Percentiles rank a stretch among this genome's conserved stretches.
Evolutionary conservation across 805 yeast species (phyloP).

Genomic region (Candida odintsovae): DNA sequence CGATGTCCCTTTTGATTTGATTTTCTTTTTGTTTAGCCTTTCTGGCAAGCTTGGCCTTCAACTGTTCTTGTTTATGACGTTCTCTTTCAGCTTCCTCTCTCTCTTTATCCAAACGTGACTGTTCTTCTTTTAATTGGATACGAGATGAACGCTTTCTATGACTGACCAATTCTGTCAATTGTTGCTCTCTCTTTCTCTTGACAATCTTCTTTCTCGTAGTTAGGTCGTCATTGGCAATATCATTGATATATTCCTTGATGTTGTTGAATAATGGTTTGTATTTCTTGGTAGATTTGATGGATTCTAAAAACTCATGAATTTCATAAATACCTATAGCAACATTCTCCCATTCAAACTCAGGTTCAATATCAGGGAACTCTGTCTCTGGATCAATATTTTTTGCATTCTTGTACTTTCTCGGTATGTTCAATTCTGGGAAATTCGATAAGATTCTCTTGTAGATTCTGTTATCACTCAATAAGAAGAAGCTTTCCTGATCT

Average conservation of each 20-base stretch:
- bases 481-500: slow-evolving; percentile 23
- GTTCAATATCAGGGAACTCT: slow-evolving; percentile 30
- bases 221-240: slow-evolving; percentile 39
- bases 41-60: slow-evolving; percentile 36
- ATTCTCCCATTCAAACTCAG: slow-evolving; percentile 33
- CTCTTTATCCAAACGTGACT: slow-evolving; percentile 37
- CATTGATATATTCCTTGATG: slow-evolving; percentile 28
- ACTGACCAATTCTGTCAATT: slow-evolving; percentile 56
- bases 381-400: slow-evolving; percentile 24
- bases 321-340: slow-evolving; percentile 40
- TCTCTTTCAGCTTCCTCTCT: slow-evolving; percentile 29
- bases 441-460: slow-evolving; percentile 32
- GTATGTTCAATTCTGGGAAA: slow-evolving; percentile 29
- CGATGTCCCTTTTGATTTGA: slow-evolving; percentile 18
- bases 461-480: slow-evolving; percentile 48
- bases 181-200: slow-evolving; percentile 55
- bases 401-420: slow-evolving; percentile 26
- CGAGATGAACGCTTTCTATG: slow-evolving; percentile 72
- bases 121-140: slow-evolving; percentile 65
- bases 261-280: slow-evolving; percentile 27
- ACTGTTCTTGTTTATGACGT: slow-evolving; percentile 29
- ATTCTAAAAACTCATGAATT: slow-evolving; percentile 27
- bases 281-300: slow-evolving; percentile 25
- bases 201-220: slow-evolving; percentile 47
- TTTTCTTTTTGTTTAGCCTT: slow-evolving; percentile 19